Evolutionary conservation across 2,329 filamentous ascomycete species (phyloP).

Genomic region (Calonectria pseudoreteaudii): DNA sequence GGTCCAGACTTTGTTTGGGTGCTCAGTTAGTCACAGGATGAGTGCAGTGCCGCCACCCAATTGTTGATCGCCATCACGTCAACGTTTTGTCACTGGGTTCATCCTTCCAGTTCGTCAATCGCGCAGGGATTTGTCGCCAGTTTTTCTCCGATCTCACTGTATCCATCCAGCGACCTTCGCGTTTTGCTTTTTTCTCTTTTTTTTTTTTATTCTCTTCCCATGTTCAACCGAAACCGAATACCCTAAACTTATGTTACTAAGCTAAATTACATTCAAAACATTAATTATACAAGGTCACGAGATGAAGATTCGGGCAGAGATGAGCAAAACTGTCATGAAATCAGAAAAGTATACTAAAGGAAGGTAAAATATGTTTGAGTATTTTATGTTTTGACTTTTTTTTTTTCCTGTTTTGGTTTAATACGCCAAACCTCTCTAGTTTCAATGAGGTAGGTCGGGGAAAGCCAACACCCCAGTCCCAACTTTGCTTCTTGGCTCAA

Average conservation of each 20-base stretch:
- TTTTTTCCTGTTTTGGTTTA: not conserved
- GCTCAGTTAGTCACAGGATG: constrained; percentile 28
- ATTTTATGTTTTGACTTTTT: not conserved
- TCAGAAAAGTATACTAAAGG: not conserved
- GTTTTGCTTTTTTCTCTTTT: constrained; percentile 9
- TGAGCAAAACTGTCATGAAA: not conserved
- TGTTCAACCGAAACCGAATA: not conserved
- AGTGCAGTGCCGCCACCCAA: not conserved
- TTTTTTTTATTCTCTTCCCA: too few relatives aligned
- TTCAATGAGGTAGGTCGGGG: not conserved
- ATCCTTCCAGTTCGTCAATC: constrained; percentile 13
- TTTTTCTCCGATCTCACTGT: not conserved
- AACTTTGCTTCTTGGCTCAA: not conserved
- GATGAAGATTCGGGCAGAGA: not conserved
- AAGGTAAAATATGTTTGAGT: not conserved
- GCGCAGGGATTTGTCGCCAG: constrained; percentile 5
- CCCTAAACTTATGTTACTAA: not conserved
- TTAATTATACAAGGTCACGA: not conserved
- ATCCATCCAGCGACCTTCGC: not conserved
- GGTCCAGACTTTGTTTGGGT: constrained; percentile 25
- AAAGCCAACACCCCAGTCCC: not conserved
- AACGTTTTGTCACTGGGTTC: constrained; percentile 24
- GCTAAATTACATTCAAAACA: not conserved
- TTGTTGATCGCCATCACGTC: constrained; percentile 19
- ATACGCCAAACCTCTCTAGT: not conserved